These are phyloP conservation scores for Pichia sp. DNA, from an alignment of 1,139 yeast species.

Conservation along the genomic window DNA sequence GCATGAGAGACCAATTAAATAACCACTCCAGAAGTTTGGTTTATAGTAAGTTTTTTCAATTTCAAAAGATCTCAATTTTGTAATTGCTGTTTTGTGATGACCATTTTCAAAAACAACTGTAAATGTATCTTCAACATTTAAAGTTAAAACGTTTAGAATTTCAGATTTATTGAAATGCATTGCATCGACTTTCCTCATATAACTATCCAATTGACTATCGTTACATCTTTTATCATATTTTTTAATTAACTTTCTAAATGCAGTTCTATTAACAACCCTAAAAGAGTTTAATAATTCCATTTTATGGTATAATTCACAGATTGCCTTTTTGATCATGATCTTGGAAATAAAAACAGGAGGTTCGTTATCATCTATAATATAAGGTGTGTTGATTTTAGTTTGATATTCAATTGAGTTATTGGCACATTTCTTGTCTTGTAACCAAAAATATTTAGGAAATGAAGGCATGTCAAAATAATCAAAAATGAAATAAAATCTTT, in stretches of 20 bases:
- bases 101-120: slow-evolving; percentile 63
- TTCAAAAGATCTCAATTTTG: slow-evolving; percentile 53
- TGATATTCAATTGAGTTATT: background rate
- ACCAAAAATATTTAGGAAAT: slow-evolving; percentile 10
- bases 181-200: slow-evolving; percentile 51
- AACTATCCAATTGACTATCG: slow-evolving; percentile 42
- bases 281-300: slow-evolving; percentile 73
- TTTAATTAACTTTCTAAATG: slow-evolving; percentile 80
- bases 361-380: slow-evolving; percentile 30
- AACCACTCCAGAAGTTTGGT: slow-evolving; percentile 52
- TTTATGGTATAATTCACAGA: slow-evolving; percentile 73
- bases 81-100: slow-evolving; percentile 68
- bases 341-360: slow-evolving; percentile 52
- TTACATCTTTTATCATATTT: slow-evolving; percentile 75
- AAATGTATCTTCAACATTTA: slow-evolving; percentile 60
- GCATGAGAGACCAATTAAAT: slow-evolving; percentile 60
- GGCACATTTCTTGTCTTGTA: background rate
- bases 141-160: slow-evolving; percentile 53
- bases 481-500: slow-evolving; percentile 7
- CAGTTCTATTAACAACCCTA: slow-evolving; percentile 73
- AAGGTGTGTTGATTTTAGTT: background rate
- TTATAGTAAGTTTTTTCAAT: slow-evolving; percentile 36
- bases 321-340: slow-evolving; percentile 67
- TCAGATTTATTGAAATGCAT: slow-evolving; percentile 61
- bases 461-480: slow-evolving; percentile 12